These are phyloP conservation scores for Neonothopanus nambi DNA, from an alignment of 1,284 basidiomycete genomes.

Conservation along the genomic window DNA sequence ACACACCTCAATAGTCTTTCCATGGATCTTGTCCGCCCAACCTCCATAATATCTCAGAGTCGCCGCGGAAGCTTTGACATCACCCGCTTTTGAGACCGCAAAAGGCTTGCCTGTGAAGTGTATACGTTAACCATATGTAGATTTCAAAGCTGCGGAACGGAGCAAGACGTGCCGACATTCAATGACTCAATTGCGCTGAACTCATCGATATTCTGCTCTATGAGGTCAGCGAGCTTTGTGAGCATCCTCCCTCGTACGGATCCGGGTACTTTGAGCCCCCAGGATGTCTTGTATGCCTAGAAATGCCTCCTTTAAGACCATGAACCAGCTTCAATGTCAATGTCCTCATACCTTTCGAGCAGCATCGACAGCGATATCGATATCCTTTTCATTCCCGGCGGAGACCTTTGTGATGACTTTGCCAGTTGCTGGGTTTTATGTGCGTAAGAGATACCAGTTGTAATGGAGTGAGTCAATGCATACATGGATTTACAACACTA, in stretches of 20 bases:
- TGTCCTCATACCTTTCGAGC: conserved; percentile 55
- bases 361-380: conserved; percentile 70
- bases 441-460: neutral
- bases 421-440: conserved; percentile 49
- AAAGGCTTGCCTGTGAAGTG: conserved; percentile 47
- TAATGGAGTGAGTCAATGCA: neutral
- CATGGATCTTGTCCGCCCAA: conserved; percentile 65
- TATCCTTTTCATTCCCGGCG: conserved; percentile 65
- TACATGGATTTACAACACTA: conserved; percentile 76
- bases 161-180: conserved; percentile 48
- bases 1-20: conserved; percentile 56
- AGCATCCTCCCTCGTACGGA: conserved; percentile 61
- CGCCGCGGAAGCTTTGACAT: conserved; percentile 49
- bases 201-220: conserved; percentile 70
- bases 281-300: conserved; percentile 59
- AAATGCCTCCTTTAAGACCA: neutral
- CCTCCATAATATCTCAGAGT: conserved; percentile 48
- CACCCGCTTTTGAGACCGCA: conserved; percentile 48
- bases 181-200: conserved; percentile 73
- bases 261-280: conserved; percentile 66
- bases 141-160: neutral
- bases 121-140: too few species aligned
- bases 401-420: conserved; percentile 62
- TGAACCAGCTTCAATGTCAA: neutral
- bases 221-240: conserved; percentile 70